These are phyloP conservation scores for Diaporthe sp. DNA, from an alignment of 2,329 filamentous ascomycete genomes.

Conservation along the genomic window DNA sequence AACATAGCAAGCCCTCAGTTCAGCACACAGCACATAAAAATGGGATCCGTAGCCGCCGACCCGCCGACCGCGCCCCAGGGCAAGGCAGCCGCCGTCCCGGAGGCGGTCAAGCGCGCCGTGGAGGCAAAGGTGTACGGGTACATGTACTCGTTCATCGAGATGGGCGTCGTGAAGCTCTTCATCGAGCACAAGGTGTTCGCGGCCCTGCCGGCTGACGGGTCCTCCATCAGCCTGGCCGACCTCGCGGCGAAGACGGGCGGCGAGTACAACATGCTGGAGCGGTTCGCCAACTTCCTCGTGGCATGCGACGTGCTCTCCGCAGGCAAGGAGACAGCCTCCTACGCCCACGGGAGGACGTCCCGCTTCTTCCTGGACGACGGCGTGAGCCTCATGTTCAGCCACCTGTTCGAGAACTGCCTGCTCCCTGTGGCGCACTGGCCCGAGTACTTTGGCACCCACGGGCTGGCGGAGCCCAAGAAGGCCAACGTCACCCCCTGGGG, in stretches of 20 bases:
- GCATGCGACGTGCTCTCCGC: slow-evolving; percentile 15
- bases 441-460: slow-evolving; percentile 45
- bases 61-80: slow-evolving; percentile 16
- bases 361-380: slow-evolving; percentile 29
- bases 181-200: slow-evolving; percentile 24
- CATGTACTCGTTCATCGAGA: slow-evolving; percentile 29
- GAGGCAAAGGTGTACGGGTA: slow-evolving; percentile 24
- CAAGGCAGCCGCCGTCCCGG: slow-evolving; percentile 11
- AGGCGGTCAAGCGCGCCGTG: slow-evolving; percentile 15
- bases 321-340: not conserved
- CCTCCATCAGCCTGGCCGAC: slow-evolving; percentile 2
- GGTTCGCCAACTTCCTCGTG: slow-evolving; percentile 15
- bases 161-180: slow-evolving; percentile 26
- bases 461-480: slow-evolving; percentile 43
- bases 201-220: slow-evolving; percentile 2
- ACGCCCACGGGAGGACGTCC: slow-evolving; percentile 15
- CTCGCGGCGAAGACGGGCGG: slow-evolving; percentile 2
- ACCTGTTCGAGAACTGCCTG: slow-evolving; percentile 47
- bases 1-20: not conserved
- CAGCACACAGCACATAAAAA: not conserved
- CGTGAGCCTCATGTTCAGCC: slow-evolving; percentile 28
- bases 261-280: slow-evolving; percentile 27
- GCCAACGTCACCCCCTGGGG: slow-evolving; percentile 45
- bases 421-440: slow-evolving; percentile 47
- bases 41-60: slow-evolving; percentile 28